Evolutionary conservation across 176 grass and related monocot species (phyloP), one percentile per base, ranked within the genome.

Genomic region (Oryza punctata): DNA sequence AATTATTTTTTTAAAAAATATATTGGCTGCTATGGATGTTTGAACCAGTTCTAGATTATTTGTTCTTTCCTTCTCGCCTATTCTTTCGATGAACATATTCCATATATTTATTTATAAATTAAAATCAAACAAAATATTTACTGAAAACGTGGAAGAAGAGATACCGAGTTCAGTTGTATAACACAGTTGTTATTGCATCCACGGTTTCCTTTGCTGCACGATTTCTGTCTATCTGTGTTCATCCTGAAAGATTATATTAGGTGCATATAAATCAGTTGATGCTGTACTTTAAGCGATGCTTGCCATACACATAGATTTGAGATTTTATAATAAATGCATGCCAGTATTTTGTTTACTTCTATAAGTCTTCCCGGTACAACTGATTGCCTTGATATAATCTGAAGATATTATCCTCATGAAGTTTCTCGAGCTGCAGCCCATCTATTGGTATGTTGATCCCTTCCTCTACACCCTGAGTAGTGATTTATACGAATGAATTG

Each of bases 381-480:
- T 83, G 85, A 70, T 78, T 87, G 41, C 89, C 83, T 91, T 98
- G 49, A 98, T 87, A 57, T 78, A 73, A 80, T 87, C 45, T 46
- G 43, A 90, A 98, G 96, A 93, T 98, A 98, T 88, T 95, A 95
- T 82, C 96, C 96, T 85, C 81, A 90, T 43, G 93, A 98, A 75
- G 87, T 98, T 80, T 82, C 91, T 88, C 87, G 93, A 84, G 91
- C 91, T 74, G 91, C 96, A 16, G 82, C 67, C 21, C 78, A 95
- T 81, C 82, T 95, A 72, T 89, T 95, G 90, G 96, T 98, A 91
- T 89, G 87, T 72, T 47, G 63, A 14, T 59, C 69, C 3, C 8
- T 78, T 65, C n/a, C n/a, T n/a, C n/a, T n/a, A n/a, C n/a, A n/a
- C n/a, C n/a, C n/a, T n/a, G n/a, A n/a, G n/a, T n/a, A n/a, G n/a